Base-by-base conservation (phyloP, 2,329 filamentous ascomycete genomes). In the Cryphonectria japonica region DNA sequence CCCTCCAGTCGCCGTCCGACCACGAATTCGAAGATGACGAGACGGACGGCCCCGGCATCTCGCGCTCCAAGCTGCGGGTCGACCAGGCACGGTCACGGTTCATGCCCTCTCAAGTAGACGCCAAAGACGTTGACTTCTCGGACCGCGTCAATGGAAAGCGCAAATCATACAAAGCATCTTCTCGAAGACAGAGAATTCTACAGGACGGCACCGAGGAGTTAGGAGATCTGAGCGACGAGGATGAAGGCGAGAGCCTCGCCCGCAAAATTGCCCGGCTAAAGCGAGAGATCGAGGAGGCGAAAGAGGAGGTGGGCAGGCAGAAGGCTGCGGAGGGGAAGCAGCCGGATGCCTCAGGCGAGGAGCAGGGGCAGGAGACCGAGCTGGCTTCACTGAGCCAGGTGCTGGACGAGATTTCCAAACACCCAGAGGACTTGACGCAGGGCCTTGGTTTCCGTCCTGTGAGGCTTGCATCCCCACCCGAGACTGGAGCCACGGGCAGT, bases 71-170 rank as follows among this genome's bases (percentile, higher is more conserved):
- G 34, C 83, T 98, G 11, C 91, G 92, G 73, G 90, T 94, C 74
- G 88, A 93, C 76, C 88, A 93, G 78, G 96, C 96, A 60, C 91
- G 95, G 70, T 90, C 88, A 43, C 89, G 91, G 60, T 99, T 99
- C 79, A 85, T 91, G 69, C 91, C 93, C 2, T 85, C 92, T 13
- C 87, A 89, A 57, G 89, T 97, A 43, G 92, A 97, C 78, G 91
- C 94, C 7, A 87, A 87, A 67, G 89, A 92, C 32, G 93, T 92
- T 34, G 93, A 98, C 80, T 96, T 98, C 80, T 97, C 95, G 2
- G 95, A 98, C 80, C 91, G 95, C 68, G 90, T 98, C 52, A 90
- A 90, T 71, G 89, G 89, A 63, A 95, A 95, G 80, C 89, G 93
- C 73, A 93, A 92, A 80, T 93, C 93, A 34, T 98, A 98, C 83